Conservation (phyloP, 345 rosid genomes). For the Cardamine occulta region DNA sequence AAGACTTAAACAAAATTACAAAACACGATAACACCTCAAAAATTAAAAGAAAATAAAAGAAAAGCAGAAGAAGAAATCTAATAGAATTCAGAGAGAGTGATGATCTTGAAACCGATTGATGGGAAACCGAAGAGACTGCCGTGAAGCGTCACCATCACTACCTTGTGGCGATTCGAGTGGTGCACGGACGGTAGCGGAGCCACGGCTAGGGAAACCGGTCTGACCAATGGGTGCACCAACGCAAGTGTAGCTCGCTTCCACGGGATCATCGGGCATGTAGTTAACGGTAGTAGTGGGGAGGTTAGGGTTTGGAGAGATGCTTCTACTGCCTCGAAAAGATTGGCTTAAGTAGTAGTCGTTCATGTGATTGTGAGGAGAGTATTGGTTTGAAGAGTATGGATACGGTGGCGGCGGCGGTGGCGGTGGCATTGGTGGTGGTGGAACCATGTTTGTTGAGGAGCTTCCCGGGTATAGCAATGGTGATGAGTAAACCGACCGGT, state of each 20-base stretch:
- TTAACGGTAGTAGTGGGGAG: constrained; percentile 44
- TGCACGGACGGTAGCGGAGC: constrained; percentile 34
- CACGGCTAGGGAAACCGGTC: constrained; percentile 46
- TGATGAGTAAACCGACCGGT: constrained; percentile 65
- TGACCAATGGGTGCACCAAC: constrained; percentile 74
- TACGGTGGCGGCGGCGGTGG: constrained; percentile 33
- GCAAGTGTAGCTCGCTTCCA: constrained; percentile 61
- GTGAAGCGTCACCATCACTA: constrained; percentile 54
- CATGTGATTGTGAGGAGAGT: constrained; percentile 44
- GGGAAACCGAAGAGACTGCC: constrained; percentile 48
- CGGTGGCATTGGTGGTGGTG: constrained; percentile 43
- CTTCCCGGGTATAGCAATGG: constrained; percentile 60
- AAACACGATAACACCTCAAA: constrained; percentile 16
- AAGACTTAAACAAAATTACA: constrained; percentile 13
- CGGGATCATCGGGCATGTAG: constrained; percentile 40
- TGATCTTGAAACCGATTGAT: constrained; percentile 71
- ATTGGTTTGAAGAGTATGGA: constrained; percentile 59
- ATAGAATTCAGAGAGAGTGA: constrained; percentile 30
- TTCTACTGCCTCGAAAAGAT: constrained; percentile 50
- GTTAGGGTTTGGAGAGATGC: constrained; percentile 47
- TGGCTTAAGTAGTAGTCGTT: constrained; percentile 83
- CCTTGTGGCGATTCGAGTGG: constrained; percentile 53
- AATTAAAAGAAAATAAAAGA: constrained; percentile 35
- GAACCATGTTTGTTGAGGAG: constrained; percentile 53
- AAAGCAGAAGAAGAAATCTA: constrained; percentile 26